Conservation (phyloP, 2,329 filamentous ascomycete species). For the Neofusicoccum sp. region DNA sequence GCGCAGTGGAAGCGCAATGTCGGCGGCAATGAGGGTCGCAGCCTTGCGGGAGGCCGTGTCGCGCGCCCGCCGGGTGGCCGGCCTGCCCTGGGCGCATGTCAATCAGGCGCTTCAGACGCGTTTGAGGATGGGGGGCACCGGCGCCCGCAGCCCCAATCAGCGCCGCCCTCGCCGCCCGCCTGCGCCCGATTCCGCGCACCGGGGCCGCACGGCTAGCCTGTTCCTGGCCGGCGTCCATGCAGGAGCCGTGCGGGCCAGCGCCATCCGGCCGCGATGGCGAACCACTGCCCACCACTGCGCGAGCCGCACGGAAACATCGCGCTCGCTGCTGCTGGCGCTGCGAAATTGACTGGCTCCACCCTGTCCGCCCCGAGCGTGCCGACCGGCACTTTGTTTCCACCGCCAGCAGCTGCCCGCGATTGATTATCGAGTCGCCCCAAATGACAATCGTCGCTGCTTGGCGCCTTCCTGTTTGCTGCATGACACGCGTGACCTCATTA, state of each 20-base stretch:
- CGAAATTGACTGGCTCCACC: slow-evolving; percentile 13
- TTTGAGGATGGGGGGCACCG: not conserved
- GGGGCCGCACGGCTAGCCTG: slow-evolving; percentile 10
- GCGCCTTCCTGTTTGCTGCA: not conserved
- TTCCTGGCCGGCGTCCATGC: slow-evolving; percentile 5
- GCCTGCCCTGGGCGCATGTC: not conserved
- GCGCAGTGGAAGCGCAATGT: slow-evolving; percentile 5
- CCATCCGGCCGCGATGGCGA: slow-evolving; percentile 3
- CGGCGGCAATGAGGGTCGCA: slow-evolving; percentile 15
- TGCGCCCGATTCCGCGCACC: slow-evolving; percentile 5
- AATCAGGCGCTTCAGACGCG: not conserved
- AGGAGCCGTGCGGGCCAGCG: slow-evolving; percentile 1
- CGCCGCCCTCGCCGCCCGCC: not conserved
- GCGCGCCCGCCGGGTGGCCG: not conserved
- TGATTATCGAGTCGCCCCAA: slow-evolving; percentile 14
- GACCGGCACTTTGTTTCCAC: not conserved
- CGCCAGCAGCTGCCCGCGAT: slow-evolving; percentile 3
- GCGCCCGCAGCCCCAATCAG: slow-evolving; percentile 1
- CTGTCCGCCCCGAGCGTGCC: slow-evolving; percentile 7
- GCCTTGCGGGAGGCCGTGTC: slow-evolving; percentile 9
- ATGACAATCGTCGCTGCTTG: slow-evolving; percentile 8
- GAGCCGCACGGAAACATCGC: not conserved
- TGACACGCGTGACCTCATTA: slow-evolving; percentile 12
- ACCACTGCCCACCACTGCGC: not conserved
- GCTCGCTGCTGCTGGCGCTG: not conserved